Conservation (phyloP, 345 rosid genomes). For the Gossypium australe region DNA sequence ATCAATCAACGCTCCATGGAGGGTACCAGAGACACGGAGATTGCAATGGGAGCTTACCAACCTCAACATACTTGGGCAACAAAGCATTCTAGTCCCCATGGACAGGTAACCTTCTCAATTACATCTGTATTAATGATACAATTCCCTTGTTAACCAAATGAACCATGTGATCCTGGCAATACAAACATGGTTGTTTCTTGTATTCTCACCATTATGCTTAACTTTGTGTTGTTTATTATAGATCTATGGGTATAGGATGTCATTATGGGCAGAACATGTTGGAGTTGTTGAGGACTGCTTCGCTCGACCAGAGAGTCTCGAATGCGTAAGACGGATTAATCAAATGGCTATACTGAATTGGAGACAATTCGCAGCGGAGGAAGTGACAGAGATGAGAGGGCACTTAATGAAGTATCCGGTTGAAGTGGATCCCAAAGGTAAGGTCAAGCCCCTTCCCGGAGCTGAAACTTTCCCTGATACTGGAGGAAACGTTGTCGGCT, state of each 20-base stretch:
- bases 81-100: constrained; percentile 52
- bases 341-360: constrained; percentile 58
- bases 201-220: not conserved
- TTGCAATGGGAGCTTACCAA: constrained; percentile 99
- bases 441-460: constrained; percentile 66
- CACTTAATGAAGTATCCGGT: constrained; percentile 86
- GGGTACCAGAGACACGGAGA: constrained; percentile 92
- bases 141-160: not conserved
- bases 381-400: constrained; percentile 73
- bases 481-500: constrained; percentile 77
- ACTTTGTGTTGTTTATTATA: constrained; percentile 19
- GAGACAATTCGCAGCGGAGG: constrained; percentile 62
- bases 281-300: constrained; percentile 62
- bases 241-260: constrained; percentile 92
- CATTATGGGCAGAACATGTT: constrained; percentile 91
- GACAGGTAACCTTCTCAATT: constrained; percentile 52
- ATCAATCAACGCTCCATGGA: constrained; percentile 97
- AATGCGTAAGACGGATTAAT: constrained; percentile 68
- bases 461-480: constrained; percentile 78
- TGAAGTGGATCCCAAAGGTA: constrained; percentile 72
- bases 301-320: constrained; percentile 60
- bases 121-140: not conserved
- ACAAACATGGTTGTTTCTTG: not conserved
- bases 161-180: not conserved
- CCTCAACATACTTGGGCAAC: constrained; percentile 85